Conservation (phyloP, 768 basidiomycete genomes). For the Galerina sulciceps region DNA sequence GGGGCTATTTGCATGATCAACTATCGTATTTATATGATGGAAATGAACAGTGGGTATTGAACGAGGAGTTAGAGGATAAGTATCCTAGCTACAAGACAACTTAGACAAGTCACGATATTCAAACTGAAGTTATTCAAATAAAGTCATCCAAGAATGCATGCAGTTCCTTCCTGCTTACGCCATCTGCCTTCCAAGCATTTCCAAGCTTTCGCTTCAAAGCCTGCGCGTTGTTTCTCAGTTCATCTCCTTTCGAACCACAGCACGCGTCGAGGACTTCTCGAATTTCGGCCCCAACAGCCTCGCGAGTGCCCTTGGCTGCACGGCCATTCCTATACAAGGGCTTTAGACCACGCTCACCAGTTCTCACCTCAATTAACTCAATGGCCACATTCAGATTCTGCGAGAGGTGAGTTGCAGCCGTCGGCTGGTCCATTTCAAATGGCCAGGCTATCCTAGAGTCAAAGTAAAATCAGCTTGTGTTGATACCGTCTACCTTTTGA, state of each 20-base stretch:
- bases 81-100: too few relatives aligned
- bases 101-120: too few relatives aligned
- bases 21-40: too few relatives aligned
- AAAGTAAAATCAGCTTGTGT: not conserved
- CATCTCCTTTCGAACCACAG: constrained; percentile 5
- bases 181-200: constrained; percentile 8
- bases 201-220: not conserved
- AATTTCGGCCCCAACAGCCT: constrained; percentile 12
- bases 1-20: too few relatives aligned
- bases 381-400: constrained; percentile 14
- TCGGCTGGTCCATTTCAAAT: constrained; percentile 13
- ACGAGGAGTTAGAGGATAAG: too few relatives aligned
- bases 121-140: too few relatives aligned
- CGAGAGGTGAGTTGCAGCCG: constrained; percentile 5
- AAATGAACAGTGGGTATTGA: too few relatives aligned
- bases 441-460: constrained; percentile 11
- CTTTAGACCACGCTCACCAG: constrained; percentile 6
- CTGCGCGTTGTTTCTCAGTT: constrained; percentile 7
- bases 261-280: constrained; percentile 8
- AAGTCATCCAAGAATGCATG: not conserved
- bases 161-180: constrained; percentile 2
- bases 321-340: constrained; percentile 4
- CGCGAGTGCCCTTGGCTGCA: constrained; percentile 8
- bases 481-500: not conserved
- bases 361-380: constrained; percentile 17